A percentile compares a stretch with the other conserved stretches of the same genome.
Conservation (phyloP, 441 rosid species). For the Breynia disticha region DNA sequence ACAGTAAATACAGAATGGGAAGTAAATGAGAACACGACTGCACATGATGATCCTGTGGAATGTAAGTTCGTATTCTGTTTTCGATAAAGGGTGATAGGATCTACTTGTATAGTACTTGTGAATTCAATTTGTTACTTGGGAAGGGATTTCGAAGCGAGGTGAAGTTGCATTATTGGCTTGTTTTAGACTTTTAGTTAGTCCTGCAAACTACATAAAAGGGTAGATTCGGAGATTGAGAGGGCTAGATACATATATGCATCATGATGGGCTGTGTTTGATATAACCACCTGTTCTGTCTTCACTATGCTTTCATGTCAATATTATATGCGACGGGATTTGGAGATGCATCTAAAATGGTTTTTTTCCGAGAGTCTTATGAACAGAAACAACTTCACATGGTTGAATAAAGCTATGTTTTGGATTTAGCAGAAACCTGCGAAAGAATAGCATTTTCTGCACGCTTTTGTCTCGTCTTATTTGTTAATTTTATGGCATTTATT, state of each 20-base stretch:
- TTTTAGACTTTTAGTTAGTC: too few species aligned
- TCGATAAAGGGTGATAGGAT: background rate
- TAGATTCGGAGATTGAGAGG: too few species aligned
- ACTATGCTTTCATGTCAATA: too few species aligned
- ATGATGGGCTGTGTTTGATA: background rate
- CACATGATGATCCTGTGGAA: conserved; percentile 34
- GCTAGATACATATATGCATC: too few species aligned
- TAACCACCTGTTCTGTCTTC: background rate
- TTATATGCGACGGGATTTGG: background rate
- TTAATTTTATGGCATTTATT: background rate
- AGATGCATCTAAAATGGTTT: background rate
- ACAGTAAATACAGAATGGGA: conserved; percentile 35
- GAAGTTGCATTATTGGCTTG: too few species aligned
- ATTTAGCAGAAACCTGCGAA: background rate
- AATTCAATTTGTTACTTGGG: too few species aligned
- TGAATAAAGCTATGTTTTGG: background rate
- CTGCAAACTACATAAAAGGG: too few species aligned
- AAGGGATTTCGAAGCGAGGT: too few species aligned
- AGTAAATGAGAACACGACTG: conserved; percentile 23
- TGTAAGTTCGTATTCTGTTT: conserved; percentile 41
- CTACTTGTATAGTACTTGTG: too few species aligned
- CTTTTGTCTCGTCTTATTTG: background rate
- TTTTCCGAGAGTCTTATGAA: background rate
- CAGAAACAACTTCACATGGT: background rate
- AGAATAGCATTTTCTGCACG: too few species aligned